phyloP scores from a whole-genome alignment of 331 rosid species.

The Quercus tomentella region DNA sequence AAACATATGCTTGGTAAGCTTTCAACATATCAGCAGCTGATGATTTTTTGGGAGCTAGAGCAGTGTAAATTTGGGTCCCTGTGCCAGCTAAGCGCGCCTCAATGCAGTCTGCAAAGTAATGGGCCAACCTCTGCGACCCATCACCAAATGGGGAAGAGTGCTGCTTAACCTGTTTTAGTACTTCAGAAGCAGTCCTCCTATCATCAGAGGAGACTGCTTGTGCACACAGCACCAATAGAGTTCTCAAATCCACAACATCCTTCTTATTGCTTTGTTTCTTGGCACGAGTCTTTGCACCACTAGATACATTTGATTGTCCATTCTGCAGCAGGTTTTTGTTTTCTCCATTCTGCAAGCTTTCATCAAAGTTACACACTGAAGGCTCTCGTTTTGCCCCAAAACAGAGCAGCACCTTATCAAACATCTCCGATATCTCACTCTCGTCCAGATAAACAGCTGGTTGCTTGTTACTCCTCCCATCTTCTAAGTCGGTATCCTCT shows the following conservation, averaged over 20 bases:
- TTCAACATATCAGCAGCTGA: constrained; percentile 50
- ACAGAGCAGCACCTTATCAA: constrained; percentile 52
- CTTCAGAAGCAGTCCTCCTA: constrained; percentile 28
- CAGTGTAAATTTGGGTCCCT: constrained; percentile 31
- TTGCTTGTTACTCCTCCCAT: constrained; percentile 67
- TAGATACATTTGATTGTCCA: background rate
- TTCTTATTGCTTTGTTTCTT: constrained; percentile 19
- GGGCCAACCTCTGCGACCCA: constrained; percentile 53
- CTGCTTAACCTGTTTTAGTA: constrained; percentile 48
- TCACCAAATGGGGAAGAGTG: constrained; percentile 58
- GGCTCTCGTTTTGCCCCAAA: constrained; percentile 16
- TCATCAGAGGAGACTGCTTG: constrained; percentile 51
- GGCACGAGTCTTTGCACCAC: background rate
- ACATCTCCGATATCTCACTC: constrained; percentile 57
- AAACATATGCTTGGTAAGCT: constrained; percentile 31
- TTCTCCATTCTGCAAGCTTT: background rate
- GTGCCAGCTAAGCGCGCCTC: constrained; percentile 61
- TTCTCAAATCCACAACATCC: constrained; percentile 43
- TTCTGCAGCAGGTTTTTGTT: background rate
- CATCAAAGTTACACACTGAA: background rate
- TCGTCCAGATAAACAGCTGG: constrained; percentile 54
- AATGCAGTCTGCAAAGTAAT: constrained; percentile 53
- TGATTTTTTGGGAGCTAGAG: constrained; percentile 29
- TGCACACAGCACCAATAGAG: constrained; percentile 46
- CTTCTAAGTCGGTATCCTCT: constrained; percentile 42